phyloP scores from a whole-genome alignment of 148 eudicot genomes.

The Cornus florida region DNA sequence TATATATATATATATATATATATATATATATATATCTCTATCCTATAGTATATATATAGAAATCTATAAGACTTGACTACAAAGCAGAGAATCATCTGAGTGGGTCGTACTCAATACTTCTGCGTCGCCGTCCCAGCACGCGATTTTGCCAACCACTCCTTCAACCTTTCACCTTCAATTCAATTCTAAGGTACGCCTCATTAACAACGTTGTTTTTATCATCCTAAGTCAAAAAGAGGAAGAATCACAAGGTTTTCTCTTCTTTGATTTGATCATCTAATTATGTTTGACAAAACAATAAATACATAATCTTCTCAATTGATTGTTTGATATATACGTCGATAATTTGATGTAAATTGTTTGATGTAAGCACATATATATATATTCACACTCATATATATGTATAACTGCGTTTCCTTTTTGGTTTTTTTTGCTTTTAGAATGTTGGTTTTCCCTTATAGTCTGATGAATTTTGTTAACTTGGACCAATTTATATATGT shows the following conservation, averaged over 20 bases:
- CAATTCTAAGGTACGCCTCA: background rate
- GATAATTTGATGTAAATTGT: too few species aligned
- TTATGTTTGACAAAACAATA: background rate
- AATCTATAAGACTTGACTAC: too few species aligned
- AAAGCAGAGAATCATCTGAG: too few species aligned
- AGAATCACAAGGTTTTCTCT: background rate
- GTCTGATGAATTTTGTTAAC: background rate
- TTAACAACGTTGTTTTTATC: background rate
- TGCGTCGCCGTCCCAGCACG: too few species aligned
- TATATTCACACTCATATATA: background rate
- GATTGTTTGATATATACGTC: background rate
- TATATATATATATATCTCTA: too few species aligned
- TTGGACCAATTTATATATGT: background rate
- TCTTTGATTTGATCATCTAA: background rate
- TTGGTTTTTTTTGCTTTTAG: too few species aligned
- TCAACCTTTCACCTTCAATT: background rate
- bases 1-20: too few species aligned
- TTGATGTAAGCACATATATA: background rate
- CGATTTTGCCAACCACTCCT: too few species aligned
- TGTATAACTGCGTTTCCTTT: too few species aligned
- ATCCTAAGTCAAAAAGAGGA: background rate
- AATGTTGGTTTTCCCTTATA: background rate
- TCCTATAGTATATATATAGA: too few species aligned
- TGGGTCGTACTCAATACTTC: too few species aligned
- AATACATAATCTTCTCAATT: background rate